These are phyloP conservation scores for Iodosphaeria phyllophila DNA, from an alignment of 2,329 filamentous ascomycete species.

Conservation along the genomic window DNA sequence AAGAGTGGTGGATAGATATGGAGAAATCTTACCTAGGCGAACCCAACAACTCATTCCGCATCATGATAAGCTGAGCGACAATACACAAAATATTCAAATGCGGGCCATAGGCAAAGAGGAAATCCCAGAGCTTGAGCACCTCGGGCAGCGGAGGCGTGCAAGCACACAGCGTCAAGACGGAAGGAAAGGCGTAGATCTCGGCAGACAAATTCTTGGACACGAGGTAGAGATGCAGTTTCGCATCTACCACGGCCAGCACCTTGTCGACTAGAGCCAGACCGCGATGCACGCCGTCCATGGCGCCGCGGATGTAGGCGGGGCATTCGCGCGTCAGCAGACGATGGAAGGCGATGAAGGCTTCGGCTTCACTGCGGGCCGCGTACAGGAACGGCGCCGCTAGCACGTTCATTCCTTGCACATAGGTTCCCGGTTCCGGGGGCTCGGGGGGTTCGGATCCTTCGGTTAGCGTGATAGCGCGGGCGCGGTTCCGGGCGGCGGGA, in stretches of 20 bases:
- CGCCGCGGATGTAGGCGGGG: slow-evolving; percentile 83
- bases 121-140: slow-evolving; percentile 89
- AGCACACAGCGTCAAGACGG: slow-evolving; percentile 82
- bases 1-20: slow-evolving; percentile 2
- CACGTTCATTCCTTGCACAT: slow-evolving; percentile 98
- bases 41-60: slow-evolving; percentile 66
- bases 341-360: slow-evolving; percentile 85
- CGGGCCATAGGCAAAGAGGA: slow-evolving; percentile 85
- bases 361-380: slow-evolving; percentile 79
- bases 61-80: slow-evolving; percentile 80
- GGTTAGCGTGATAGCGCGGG: slow-evolving; percentile 39
- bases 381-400: slow-evolving; percentile 91
- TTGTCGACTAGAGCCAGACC: slow-evolving; percentile 83
- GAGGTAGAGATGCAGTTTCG: slow-evolving; percentile 69
- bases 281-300: slow-evolving; percentile 93
- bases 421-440: slow-evolving; percentile 60
- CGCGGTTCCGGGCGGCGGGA: slow-evolving; percentile 24
- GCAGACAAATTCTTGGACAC: slow-evolving; percentile 76
- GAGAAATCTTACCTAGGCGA: slow-evolving; percentile 55
- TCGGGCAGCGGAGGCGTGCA: slow-evolving; percentile 91
- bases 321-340: slow-evolving; percentile 74
- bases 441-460: slow-evolving; percentile 43
- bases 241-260: slow-evolving; percentile 78
- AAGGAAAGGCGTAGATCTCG: slow-evolving; percentile 91
- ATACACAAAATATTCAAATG: slow-evolving; percentile 95